phyloP scores from a whole-genome alignment of 805 yeast species.

The Yarrowia bubula region DNA sequence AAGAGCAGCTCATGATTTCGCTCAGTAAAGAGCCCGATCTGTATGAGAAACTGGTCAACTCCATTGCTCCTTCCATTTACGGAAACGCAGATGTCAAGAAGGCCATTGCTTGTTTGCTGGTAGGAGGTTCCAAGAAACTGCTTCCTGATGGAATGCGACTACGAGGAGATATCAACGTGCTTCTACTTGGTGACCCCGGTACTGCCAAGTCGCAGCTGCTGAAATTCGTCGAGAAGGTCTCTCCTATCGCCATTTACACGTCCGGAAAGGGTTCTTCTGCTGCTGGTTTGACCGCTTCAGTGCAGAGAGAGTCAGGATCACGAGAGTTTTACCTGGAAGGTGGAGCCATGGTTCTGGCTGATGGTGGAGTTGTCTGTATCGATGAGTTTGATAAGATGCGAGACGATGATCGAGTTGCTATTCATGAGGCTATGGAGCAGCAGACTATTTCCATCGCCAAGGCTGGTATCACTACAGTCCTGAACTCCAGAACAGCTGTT shows the following conservation, averaged over 20 bases:
- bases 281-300: conserved; percentile 98
- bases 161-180: conserved; percentile 94
- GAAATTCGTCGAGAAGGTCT: conserved; percentile 90
- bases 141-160: conserved; percentile 95
- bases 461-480: conserved; percentile 96
- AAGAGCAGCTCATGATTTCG: conserved; percentile 84
- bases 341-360: conserved; percentile 99
- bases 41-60: conserved; percentile 77
- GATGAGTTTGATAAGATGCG: conserved; percentile 99
- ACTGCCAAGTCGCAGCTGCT: conserved; percentile 96
- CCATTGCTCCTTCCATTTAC: conserved; percentile 95
- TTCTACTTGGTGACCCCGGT: conserved; percentile 96
- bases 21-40: conserved; percentile 80
- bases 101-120: conserved; percentile 83
- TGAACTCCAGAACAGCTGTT: conserved; percentile 94
- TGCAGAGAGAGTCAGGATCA: conserved; percentile 81
- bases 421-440: conserved; percentile 99
- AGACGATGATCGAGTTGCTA: conserved; percentile 97
- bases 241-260: conserved; percentile 93
- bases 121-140: conserved; percentile 92
- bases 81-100: conserved; percentile 92
- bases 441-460: conserved; percentile 98
- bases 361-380: conserved; percentile 98
- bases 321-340: conserved; percentile 96
- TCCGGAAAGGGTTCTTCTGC: conserved; percentile 99